Conservation (phyloP, 768 basidiomycete genomes). For the Dioszegia aurantiaca region DNA sequence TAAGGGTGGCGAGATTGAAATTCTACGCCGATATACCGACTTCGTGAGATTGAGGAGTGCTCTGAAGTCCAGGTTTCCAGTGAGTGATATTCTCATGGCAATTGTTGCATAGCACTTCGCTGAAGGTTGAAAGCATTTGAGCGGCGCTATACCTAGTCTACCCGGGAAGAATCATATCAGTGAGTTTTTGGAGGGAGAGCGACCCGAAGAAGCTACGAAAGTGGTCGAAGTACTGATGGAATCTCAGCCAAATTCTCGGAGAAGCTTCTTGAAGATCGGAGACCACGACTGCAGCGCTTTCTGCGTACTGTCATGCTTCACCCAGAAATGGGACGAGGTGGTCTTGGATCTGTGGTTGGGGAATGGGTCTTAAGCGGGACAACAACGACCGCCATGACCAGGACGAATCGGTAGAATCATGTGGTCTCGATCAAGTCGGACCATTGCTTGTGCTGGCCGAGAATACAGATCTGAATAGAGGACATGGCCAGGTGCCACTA, state of each 20-base stretch:
- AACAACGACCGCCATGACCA: background rate
- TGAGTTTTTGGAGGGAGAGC: too few relatives aligned
- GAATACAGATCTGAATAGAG: too few relatives aligned
- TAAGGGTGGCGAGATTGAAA: constrained; percentile 34
- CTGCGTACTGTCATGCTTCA: constrained; percentile 47
- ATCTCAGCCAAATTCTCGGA: constrained; percentile 44
- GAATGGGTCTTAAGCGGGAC: constrained; percentile 27
- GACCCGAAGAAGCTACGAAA: background rate
- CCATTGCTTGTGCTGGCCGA: too few relatives aligned
- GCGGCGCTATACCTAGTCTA: constrained; percentile 36
- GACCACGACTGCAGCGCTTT: constrained; percentile 47
- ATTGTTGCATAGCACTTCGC: background rate
- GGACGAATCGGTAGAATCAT: background rate
- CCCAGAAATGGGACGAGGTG: constrained; percentile 45
- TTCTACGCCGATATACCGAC: constrained; percentile 46
- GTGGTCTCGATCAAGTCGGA: too few relatives aligned
- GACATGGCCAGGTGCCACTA: too few relatives aligned
- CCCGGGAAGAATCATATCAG: constrained; percentile 48
- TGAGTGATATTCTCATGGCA: constrained; percentile 16
- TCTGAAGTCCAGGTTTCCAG: constrained; percentile 35
- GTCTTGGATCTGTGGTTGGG: constrained; percentile 25
- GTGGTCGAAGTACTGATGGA: background rate
- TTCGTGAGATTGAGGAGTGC: constrained; percentile 35
- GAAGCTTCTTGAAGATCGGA: constrained; percentile 39
- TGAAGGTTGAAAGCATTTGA: constrained; percentile 24